These are phyloP conservation scores for Cytospora schulzeri DNA, from an alignment of 2,329 filamentous ascomycete genomes.

Conservation along the genomic window DNA sequence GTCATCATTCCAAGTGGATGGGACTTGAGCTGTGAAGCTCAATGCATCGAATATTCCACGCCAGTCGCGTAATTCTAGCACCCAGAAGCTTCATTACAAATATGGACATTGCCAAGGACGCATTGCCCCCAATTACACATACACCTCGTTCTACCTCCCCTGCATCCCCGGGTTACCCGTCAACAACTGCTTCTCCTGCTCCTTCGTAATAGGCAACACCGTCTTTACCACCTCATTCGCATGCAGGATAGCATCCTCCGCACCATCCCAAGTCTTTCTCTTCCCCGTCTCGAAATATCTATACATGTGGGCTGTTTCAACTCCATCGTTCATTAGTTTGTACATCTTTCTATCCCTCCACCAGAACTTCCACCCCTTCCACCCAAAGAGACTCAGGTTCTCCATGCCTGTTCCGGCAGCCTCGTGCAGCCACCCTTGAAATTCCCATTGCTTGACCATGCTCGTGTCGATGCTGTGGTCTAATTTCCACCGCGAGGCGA, in stretches of 20 bases:
- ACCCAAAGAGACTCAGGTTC: constrained; percentile 26
- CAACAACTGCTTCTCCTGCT: constrained; percentile 21
- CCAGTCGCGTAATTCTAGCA: background rate
- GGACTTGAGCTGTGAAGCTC: background rate
- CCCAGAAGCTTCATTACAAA: background rate
- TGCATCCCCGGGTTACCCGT: background rate
- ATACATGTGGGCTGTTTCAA: constrained; percentile 29
- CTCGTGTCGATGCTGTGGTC: constrained; percentile 26
- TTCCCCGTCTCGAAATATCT: constrained; percentile 29
- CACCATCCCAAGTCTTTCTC: constrained; percentile 29
- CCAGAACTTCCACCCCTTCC: constrained; percentile 28
- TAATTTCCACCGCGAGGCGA: constrained; percentile 35
- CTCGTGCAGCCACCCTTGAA: constrained; percentile 25
- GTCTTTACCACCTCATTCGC: constrained; percentile 21
- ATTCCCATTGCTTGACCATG: constrained; percentile 28
- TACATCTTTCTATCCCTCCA: constrained; percentile 26
- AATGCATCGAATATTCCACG: background rate
- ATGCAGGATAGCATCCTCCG: constrained; percentile 25
- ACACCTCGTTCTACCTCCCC: background rate
- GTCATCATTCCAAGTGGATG: background rate
- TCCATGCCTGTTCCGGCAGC: constrained; percentile 28
- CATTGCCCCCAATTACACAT: background rate
- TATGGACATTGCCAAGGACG: background rate
- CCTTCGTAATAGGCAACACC: constrained; percentile 20
- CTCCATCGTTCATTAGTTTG: constrained; percentile 25